Percentiles rank a stretch among this genome's conserved stretches.
Evolutionary conservation across 805 yeast genomes (phyloP).

Genomic region (Tetrapisispora nanseiensis): DNA sequence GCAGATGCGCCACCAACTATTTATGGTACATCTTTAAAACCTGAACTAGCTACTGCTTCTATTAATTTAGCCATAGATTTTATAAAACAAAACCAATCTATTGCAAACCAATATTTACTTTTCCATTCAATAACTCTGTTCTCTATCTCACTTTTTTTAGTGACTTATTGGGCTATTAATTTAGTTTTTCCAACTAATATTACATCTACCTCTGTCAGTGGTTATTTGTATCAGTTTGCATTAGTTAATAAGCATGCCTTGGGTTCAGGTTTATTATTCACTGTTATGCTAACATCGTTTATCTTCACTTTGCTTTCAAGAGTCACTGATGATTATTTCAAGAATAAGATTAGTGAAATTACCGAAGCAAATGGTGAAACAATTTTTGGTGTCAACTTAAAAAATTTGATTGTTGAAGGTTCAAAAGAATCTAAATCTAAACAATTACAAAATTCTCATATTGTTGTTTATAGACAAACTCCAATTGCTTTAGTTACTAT

Average conservation of each 20-base stretch:
- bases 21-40: slow-evolving; percentile 39
- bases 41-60: slow-evolving; percentile 51
- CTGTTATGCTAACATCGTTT: slow-evolving; percentile 31
- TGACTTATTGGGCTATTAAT: slow-evolving; percentile 15
- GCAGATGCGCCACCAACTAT: slow-evolving; percentile 44
- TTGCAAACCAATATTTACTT: slow-evolving; percentile 37
- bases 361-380: slow-evolving; percentile 30
- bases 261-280: slow-evolving; percentile 31
- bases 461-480: slow-evolving; percentile 54
- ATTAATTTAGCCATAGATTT: slow-evolving; percentile 57
- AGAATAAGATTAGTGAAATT: slow-evolving; percentile 29
- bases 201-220: slow-evolving; percentile 13
- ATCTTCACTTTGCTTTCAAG: slow-evolving; percentile 34
- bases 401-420: slow-evolving; percentile 3
- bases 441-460: slow-evolving; percentile 36
- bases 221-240: slow-evolving; percentile 17
- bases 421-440: not conserved
- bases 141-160: slow-evolving; percentile 12
- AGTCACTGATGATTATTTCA: slow-evolving; percentile 41
- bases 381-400: slow-evolving; percentile 42
- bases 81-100: slow-evolving; percentile 36
- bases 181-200: slow-evolving; percentile 13
- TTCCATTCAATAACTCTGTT: slow-evolving; percentile 37
- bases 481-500: slow-evolving; percentile 57
- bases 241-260: slow-evolving; percentile 23